phyloP scores from a whole-genome alignment of 1,284 basidiomycete species.

The Crepidotus sp. region DNA sequence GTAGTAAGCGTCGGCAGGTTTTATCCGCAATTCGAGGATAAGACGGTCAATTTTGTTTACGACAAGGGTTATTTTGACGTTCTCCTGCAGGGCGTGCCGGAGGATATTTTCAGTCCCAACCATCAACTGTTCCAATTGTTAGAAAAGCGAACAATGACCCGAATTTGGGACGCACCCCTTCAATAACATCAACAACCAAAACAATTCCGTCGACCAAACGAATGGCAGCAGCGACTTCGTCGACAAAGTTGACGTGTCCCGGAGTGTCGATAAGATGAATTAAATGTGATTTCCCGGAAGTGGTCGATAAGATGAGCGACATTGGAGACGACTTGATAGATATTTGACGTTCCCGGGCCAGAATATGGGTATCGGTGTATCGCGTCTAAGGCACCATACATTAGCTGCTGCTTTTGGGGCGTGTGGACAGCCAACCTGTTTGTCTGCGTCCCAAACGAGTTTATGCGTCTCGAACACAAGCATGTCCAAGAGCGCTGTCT shows the following conservation, averaged over 20 bases:
- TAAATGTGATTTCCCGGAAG: slow-evolving; percentile 87
- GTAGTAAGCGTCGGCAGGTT: slow-evolving; percentile 94
- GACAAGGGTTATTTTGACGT: slow-evolving; percentile 85
- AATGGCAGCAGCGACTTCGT: slow-evolving; percentile 87
- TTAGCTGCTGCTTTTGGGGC: slow-evolving; percentile 4
- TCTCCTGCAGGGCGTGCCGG: slow-evolving; percentile 81
- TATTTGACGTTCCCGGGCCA: slow-evolving; percentile 84
- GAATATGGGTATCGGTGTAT: slow-evolving; percentile 92
- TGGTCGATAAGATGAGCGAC: slow-evolving; percentile 85
- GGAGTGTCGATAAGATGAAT: slow-evolving; percentile 96
- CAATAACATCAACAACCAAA: slow-evolving; percentile 91
- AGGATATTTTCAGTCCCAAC: slow-evolving; percentile 82
- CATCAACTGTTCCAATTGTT: slow-evolving; percentile 56
- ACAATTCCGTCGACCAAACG: slow-evolving; percentile 91
- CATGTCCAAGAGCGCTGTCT: slow-evolving; percentile 96
- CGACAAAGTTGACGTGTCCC: slow-evolving; percentile 96
- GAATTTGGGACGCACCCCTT: slow-evolving; percentile 58
- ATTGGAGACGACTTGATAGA: slow-evolving; percentile 97
- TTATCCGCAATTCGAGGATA: slow-evolving; percentile 92
- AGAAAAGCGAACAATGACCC: slow-evolving; percentile 11
- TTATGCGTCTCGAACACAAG: slow-evolving; percentile 96
- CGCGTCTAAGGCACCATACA: slow-evolving; percentile 43
- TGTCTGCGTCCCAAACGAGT: slow-evolving; percentile 85
- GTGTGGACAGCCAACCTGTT: slow-evolving; percentile 48
- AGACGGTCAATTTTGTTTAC: slow-evolving; percentile 98